Evolutionary conservation across 129 eudicot genomes (phyloP).

Genomic region (Tagetes erecta): DNA sequence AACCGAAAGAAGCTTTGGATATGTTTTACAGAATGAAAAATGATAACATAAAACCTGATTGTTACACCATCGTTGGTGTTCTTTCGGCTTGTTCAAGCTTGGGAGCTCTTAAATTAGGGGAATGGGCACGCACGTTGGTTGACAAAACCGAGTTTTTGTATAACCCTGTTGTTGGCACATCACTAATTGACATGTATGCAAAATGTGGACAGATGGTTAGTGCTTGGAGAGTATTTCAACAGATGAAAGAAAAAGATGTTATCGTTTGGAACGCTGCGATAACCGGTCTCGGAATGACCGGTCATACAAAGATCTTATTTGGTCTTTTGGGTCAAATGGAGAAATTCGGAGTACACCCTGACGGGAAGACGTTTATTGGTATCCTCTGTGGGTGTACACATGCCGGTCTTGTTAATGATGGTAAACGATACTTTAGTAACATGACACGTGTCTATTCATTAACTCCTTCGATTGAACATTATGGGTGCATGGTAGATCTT

Average conservation of each 20-base stretch:
- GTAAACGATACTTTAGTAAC: constrained; percentile 50
- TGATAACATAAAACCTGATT: constrained; percentile 52
- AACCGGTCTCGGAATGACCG: constrained; percentile 71
- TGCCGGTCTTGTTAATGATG: constrained; percentile 80
- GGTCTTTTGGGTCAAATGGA: constrained; percentile 54
- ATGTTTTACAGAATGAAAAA: constrained; percentile 54
- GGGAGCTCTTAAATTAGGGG: constrained; percentile 79
- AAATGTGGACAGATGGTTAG: constrained; percentile 66
- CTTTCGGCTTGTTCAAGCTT: constrained; percentile 80
- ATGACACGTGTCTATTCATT: constrained; percentile 48
- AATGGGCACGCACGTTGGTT: constrained; percentile 62
- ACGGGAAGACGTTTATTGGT: constrained; percentile 76
- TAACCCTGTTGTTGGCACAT: constrained; percentile 74
- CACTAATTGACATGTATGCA: constrained; percentile 84
- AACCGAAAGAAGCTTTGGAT: constrained; percentile 80
- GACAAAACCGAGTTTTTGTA: constrained; percentile 48
- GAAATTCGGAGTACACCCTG: constrained; percentile 63
- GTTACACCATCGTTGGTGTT: constrained; percentile 72
- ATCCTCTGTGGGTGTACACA: constrained; percentile 85
- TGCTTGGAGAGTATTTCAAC: constrained; percentile 69
- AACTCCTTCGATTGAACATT: constrained; percentile 66
- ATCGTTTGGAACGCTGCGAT: constrained; percentile 79
- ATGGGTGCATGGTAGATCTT: constrained; percentile 90
- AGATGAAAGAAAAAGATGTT: constrained; percentile 63
- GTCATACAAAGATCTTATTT: constrained; percentile 57